Percentiles rank a stretch among this genome's conserved stretches.
phyloP scores from a whole-genome alignment of 225 moss, liverwort and hornwort species.

The Polytrichum formosum region DNA sequence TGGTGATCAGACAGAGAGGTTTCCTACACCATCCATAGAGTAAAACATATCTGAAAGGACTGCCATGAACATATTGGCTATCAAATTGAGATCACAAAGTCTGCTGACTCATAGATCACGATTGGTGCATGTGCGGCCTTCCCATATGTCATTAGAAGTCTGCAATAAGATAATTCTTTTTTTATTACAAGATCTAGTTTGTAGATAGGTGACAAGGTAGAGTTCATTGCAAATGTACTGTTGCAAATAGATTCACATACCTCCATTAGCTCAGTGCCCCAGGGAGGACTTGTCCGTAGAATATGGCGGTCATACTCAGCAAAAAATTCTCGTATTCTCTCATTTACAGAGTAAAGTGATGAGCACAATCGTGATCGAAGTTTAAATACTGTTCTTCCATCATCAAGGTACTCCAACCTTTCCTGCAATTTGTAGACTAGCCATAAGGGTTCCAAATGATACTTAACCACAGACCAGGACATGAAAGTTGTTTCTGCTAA shows the following conservation, averaged over 20 bases:
- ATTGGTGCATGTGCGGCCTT: too few relatives aligned
- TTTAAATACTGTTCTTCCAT: conserved; percentile 79
- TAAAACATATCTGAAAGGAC: too few relatives aligned
- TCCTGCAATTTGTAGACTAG: conserved; percentile 46
- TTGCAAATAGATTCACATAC: conserved; percentile 21
- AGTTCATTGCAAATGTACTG: background rate
- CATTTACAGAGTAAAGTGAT: conserved; percentile 87
- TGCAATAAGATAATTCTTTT: too few relatives aligned
- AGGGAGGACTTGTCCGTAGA: conserved; percentile 76
- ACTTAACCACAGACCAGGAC: too few relatives aligned
- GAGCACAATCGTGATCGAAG: conserved; percentile 84
- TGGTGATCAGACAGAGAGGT: too few relatives aligned
- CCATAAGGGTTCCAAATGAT: too few relatives aligned
- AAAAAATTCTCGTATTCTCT: conserved; percentile 90
- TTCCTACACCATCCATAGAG: too few relatives aligned
- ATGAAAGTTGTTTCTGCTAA: too few relatives aligned
- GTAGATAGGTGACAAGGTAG: background rate
- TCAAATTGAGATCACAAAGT: background rate
- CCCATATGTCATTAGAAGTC: too few relatives aligned
- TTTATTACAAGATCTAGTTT: too few relatives aligned
- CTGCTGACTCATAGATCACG: background rate
- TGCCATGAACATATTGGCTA: too few relatives aligned
- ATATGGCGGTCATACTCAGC: conserved; percentile 89
- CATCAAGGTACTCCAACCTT: conserved; percentile 88
- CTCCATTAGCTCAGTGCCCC: conserved; percentile 97